A percentile compares a stretch with the other conserved stretches of the same genome.
Conservation (phyloP, 768 basidiomycete species). For the Dacryopinax spathularia region DNA sequence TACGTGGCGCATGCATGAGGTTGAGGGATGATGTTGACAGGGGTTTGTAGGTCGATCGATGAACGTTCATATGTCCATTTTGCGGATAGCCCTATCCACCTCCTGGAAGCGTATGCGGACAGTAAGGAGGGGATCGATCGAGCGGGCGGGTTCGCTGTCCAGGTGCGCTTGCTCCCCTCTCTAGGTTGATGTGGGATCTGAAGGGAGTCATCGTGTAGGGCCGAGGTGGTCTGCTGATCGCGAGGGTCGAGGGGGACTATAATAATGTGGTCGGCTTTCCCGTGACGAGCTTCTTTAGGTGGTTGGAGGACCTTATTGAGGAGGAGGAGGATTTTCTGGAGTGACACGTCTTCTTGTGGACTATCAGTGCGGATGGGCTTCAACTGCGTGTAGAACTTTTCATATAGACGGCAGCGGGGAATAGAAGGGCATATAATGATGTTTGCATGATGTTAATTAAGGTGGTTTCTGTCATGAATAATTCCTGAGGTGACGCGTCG, state of each 20-base stretch:
- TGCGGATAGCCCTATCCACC: constrained; percentile 40
- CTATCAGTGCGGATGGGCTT: no score
- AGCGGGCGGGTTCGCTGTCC: constrained; percentile 89
- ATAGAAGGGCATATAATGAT: no score
- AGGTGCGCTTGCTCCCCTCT: constrained; percentile 38
- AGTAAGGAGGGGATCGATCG: constrained; percentile 74
- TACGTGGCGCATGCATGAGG: constrained; percentile 20
- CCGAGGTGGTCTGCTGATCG: constrained; percentile 62
- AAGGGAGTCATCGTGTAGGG: constrained; percentile 39
- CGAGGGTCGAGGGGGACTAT: constrained; percentile 80
- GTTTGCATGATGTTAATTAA: no score
- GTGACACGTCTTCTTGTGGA: no score
- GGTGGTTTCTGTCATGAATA: no score
- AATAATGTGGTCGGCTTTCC: constrained; percentile 90
- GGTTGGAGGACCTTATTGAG: constrained; percentile 52
- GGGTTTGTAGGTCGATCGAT: constrained; percentile 53
- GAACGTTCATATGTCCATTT: constrained; percentile 72
- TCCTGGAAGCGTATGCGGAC: constrained; percentile 68
- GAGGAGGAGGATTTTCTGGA: constrained; percentile 62
- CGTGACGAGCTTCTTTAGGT: constrained; percentile 65
- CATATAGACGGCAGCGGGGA: no score
- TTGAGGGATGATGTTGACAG: background rate
- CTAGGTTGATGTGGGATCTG: background rate
- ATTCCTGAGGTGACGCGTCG: no score
- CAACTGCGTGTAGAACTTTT: no score